A percentile compares a stretch with the other conserved stretches of the same genome.
Conservation (phyloP, 768 basidiomycete genomes). For the Russula olivacea region DNA sequence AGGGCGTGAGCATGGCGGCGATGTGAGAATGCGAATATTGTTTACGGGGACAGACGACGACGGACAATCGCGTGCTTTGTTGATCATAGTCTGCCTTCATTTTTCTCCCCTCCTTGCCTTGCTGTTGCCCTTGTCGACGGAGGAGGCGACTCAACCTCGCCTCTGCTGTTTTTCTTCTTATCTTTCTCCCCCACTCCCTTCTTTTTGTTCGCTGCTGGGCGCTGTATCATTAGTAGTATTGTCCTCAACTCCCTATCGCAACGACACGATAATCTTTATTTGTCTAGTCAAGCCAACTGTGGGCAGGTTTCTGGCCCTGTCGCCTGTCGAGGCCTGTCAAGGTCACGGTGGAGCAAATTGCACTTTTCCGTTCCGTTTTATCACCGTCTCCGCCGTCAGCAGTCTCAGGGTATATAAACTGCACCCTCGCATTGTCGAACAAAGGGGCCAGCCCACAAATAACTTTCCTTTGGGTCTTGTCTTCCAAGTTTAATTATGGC, state of each 20-base stretch:
- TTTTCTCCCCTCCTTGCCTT: background rate
- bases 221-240: conserved; percentile 24
- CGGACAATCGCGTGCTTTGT: conserved; percentile 3
- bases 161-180: background rate
- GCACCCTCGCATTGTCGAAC: background rate
- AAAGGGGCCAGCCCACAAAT: background rate
- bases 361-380: background rate
- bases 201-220: conserved; percentile 7
- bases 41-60: background rate
- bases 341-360: background rate
- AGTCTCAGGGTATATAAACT: background rate
- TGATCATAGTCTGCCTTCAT: background rate
- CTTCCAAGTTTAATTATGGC: background rate
- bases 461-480: background rate
- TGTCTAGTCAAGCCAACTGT: background rate
- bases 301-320: background rate
- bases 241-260: conserved; percentile 8
- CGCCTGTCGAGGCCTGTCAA: too few species aligned
- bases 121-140: background rate
- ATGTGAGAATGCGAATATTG: conserved; percentile 12
- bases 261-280: conserved; percentile 24
- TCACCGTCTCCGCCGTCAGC: background rate
- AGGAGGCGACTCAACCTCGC: background rate
- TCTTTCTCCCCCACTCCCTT: background rate
- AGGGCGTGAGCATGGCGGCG: conserved; percentile 26